Percentiles rank a stretch among this genome's conserved stretches.
Evolutionary conservation across 768 basidiomycete genomes (phyloP).

Genomic region (Naematelia encephala): DNA sequence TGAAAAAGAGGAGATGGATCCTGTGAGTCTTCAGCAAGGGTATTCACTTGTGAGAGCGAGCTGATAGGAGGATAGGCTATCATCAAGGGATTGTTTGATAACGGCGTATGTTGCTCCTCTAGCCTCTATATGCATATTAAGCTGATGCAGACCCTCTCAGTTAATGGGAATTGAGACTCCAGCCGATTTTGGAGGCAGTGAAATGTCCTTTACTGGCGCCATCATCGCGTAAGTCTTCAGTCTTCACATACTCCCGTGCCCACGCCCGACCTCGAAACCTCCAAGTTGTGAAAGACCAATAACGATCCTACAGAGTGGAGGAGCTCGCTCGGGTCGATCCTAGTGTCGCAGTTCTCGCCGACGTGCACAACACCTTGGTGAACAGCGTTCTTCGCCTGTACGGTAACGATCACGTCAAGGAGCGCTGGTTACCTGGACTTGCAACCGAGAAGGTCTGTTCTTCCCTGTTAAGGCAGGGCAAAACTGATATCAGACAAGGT

Average conservation of each 20-base stretch:
- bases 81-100: slow-evolving; percentile 86
- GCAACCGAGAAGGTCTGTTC: slow-evolving; percentile 66
- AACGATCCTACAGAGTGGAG: slow-evolving; percentile 59
- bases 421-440: slow-evolving; percentile 81
- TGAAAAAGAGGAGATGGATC: slow-evolving; percentile 93
- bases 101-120: slow-evolving; percentile 65
- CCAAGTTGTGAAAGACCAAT: too few relatives aligned
- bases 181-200: slow-evolving; percentile 77
- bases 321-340: slow-evolving; percentile 96
- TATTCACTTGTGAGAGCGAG: not conserved
- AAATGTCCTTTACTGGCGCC: slow-evolving; percentile 86
- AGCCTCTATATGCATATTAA: not conserved
- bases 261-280: too few relatives aligned
- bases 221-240: slow-evolving; percentile 63
- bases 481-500: slow-evolving; percentile 58
- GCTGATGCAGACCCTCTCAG: slow-evolving; percentile 52
- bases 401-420: slow-evolving; percentile 76
- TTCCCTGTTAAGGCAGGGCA: not conserved
- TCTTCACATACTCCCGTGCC: too few relatives aligned
- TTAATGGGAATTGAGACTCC: slow-evolving; percentile 97
- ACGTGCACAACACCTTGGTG: slow-evolving; percentile 97
- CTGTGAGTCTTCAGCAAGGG: slow-evolving; percentile 48
- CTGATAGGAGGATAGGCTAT: slow-evolving; percentile 48
- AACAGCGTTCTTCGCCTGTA: slow-evolving; percentile 89
- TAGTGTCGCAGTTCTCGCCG: slow-evolving; percentile 91